A percentile compares a stretch with the other conserved stretches of the same genome.
These are phyloP conservation scores for Marsdenia floribunda DNA, from an alignment of 257 asterid species.

Conservation along the genomic window DNA sequence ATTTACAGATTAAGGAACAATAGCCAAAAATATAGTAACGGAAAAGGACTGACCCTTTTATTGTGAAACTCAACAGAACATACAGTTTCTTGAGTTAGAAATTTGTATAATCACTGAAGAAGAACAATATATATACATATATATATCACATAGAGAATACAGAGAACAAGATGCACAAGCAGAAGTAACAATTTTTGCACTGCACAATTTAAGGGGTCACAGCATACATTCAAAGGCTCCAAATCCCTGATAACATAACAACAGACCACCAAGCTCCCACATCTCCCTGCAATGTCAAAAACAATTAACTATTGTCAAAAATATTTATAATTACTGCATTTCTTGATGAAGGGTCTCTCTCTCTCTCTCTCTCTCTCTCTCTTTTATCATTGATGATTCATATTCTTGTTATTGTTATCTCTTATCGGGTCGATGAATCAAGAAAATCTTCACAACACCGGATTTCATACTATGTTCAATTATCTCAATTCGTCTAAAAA, in stretches of 20 bases:
- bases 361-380: too few species aligned
- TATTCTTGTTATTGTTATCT: too few species aligned
- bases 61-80: neutral
- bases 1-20: too few species aligned
- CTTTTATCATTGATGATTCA: too few species aligned
- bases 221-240: neutral
- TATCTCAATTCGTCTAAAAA: too few species aligned
- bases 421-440: too few species aligned
- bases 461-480: too few species aligned
- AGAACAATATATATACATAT: neutral
- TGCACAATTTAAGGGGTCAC: neutral
- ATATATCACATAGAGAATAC: neutral
- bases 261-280: neutral
- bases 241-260: neutral
- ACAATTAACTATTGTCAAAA: neutral
- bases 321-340: neutral
- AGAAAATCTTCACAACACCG: too few species aligned
- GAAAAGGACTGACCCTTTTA: neutral
- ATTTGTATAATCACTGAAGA: neutral
- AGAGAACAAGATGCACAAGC: neutral
- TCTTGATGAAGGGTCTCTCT: neutral
- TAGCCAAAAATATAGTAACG: too few species aligned
- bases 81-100: neutral
- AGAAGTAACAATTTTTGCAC: neutral
- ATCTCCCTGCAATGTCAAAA: neutral